Conservation (phyloP, 2,329 filamentous ascomycete genomes). For the Incumbomyces delicatus region DNA sequence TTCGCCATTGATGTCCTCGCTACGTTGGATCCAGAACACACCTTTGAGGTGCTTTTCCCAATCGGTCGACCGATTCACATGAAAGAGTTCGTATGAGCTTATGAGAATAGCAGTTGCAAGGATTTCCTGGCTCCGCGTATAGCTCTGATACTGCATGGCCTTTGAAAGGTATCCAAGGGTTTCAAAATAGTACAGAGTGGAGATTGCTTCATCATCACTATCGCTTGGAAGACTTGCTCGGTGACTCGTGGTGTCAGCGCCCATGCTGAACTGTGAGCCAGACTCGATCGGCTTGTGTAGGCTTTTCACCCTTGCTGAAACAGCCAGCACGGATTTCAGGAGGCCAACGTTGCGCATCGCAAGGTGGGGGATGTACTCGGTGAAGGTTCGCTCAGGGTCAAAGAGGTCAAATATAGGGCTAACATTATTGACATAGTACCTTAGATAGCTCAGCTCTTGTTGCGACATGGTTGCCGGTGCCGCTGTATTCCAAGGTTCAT, state of each 20-base stretch:
- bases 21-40: constrained; percentile 57
- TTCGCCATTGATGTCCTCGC: constrained; percentile 51
- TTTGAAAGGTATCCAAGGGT: constrained; percentile 53
- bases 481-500: constrained; percentile 6
- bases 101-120: constrained; percentile 51
- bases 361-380: constrained; percentile 28
- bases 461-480: not conserved
- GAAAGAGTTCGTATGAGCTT: constrained; percentile 49
- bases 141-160: constrained; percentile 49
- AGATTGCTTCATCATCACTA: not conserved
- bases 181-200: constrained; percentile 42
- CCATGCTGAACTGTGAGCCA: not conserved
- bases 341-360: constrained; percentile 46
- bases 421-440: constrained; percentile 3
- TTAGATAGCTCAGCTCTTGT: constrained; percentile 2
- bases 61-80: constrained; percentile 35
- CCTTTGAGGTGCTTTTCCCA: constrained; percentile 57
- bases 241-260: not conserved
- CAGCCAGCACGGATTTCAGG: constrained; percentile 48
- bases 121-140: constrained; percentile 49
- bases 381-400: constrained; percentile 33
- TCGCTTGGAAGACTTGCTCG: constrained; percentile 1
- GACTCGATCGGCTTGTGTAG: constrained; percentile 28
- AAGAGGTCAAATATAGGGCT: constrained; percentile 28
- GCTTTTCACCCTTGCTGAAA: constrained; percentile 40